Conservation (phyloP, 2,329 filamentous ascomycete genomes). For the Fusarium palustre region DNA sequence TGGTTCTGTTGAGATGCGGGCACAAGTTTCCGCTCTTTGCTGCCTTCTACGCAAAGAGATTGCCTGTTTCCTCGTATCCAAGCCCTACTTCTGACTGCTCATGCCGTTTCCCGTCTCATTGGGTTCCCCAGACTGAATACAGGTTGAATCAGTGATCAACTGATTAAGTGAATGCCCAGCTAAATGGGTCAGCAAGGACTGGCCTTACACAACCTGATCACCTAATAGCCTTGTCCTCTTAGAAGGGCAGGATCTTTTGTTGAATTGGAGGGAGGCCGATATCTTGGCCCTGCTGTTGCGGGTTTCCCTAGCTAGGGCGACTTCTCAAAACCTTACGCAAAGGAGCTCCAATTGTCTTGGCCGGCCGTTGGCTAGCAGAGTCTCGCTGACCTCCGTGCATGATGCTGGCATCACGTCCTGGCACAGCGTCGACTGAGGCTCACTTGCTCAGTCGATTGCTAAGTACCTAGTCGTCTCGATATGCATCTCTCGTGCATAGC, state of each 20-base stretch:
- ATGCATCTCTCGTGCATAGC: constrained; percentile 34
- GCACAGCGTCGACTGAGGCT: constrained; percentile 7
- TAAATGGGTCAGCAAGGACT: constrained; percentile 9
- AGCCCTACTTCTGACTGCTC: constrained; percentile 11
- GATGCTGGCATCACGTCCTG: constrained; percentile 43
- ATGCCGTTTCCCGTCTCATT: constrained; percentile 39
- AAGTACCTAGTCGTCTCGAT: constrained; percentile 20
- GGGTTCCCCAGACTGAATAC: constrained; percentile 11
- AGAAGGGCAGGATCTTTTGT: constrained; percentile 38
- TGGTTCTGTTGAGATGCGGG: constrained; percentile 12
- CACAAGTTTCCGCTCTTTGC: constrained; percentile 17
- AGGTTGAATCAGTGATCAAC: constrained; percentile 34
- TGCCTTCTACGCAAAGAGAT: constrained; percentile 31
- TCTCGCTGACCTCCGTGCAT: constrained; percentile 42
- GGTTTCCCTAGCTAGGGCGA: constrained; percentile 37
- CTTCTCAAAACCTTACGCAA: constrained; percentile 37
- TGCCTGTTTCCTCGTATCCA: constrained; percentile 35
- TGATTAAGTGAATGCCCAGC: constrained; percentile 24
- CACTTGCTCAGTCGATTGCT: constrained; percentile 22
- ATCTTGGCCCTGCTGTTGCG: constrained; percentile 41
- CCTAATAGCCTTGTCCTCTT: constrained; percentile 31
- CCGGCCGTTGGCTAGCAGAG: constrained; percentile 19
- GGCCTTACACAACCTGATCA: constrained; percentile 29
- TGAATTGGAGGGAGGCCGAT: constrained; percentile 36
- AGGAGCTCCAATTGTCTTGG: constrained; percentile 30